Percentiles rank a stretch among this genome's conserved stretches.
Conservation (phyloP, 2,329 filamentous ascomycete genomes). For the Waltergamsia citrina region DNA sequence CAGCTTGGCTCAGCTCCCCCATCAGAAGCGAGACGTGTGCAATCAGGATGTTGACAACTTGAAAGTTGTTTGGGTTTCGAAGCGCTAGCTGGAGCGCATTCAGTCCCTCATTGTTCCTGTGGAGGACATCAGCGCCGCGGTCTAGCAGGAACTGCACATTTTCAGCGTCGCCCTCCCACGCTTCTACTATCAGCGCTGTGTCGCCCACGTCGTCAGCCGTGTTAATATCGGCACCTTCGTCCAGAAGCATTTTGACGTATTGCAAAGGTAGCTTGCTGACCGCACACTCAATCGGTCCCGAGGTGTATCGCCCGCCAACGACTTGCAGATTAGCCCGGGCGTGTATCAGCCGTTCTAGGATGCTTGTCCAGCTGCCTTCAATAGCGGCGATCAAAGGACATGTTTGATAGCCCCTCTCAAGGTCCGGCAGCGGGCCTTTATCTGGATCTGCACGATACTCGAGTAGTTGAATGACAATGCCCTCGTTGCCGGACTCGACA, state of each 20-base stretch:
- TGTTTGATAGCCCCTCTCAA: too few relatives aligned
- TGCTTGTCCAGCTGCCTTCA: slow-evolving; percentile 19
- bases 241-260: slow-evolving; percentile 19
- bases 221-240: slow-evolving; percentile 27
- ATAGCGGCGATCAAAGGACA: slow-evolving; percentile 28
- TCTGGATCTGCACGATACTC: slow-evolving; percentile 13
- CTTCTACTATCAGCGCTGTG: slow-evolving; percentile 26
- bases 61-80: slow-evolving; percentile 13
- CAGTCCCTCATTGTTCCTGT: slow-evolving; percentile 14
- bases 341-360: slow-evolving; percentile 22
- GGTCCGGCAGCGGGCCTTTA: slow-evolving; percentile 19
- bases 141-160: slow-evolving; percentile 21
- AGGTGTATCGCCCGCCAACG: slow-evolving; percentile 19
- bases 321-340: slow-evolving; percentile 25
- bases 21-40: slow-evolving; percentile 18
- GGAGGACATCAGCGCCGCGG: slow-evolving; percentile 23
- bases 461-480: slow-evolving; percentile 26
- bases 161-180: slow-evolving; percentile 19
- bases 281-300: slow-evolving; percentile 26
- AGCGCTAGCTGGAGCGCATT: slow-evolving; percentile 21
- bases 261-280: slow-evolving; percentile 20
- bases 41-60: slow-evolving; percentile 17
- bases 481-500: slow-evolving; percentile 19
- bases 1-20: slow-evolving; percentile 15
- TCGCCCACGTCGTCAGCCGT: slow-evolving; percentile 21